Evolutionary conservation across 2,329 filamentous ascomycete species (phyloP), one percentile per base, ranked within the genome.

Genomic region (Acrodontium crateriforme): DNA sequence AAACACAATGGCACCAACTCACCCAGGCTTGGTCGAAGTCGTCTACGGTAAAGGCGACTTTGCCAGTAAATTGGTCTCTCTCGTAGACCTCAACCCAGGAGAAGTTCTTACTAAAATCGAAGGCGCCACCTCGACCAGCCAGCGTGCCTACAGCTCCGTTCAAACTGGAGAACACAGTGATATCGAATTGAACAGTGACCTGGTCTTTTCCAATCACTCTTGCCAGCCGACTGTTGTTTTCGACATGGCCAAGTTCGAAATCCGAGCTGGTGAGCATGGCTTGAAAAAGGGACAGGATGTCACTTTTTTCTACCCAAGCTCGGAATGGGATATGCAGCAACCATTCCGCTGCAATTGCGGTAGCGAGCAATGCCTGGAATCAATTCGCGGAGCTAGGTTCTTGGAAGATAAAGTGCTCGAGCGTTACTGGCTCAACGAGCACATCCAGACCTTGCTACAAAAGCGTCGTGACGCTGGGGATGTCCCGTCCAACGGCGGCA

Each of bases 161-260:
- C 63, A 68, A 39, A 56, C 56, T 1, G 52, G 52, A 4, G 46
- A 47, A 15, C 48, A 56, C 37, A 46, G 52, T 2, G 62, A 68
- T 45, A 62, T 69, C 39, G 63, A 68, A 41, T 53, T 68, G 12
- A 67, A 68, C 49, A 60, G 54, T 33, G 65, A 67, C 39, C 50
- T 68, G 8, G 56, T 67, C 25, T 68, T 55, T 46, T 56, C 59
- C 50, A 69, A 68, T 47, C 65, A 68, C 46, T 61, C 57, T 3
- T 69, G 64, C 46, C 44, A 44, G 3, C 65, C 65, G 2, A 57
- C 54, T 5, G 37, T 69, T 11, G 52, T 62, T 23, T 67, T 68
- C 41, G 64, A 69, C 39, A 66, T 67, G 20, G 20, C 9, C 9
- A 16, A 16, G 10, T 25, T 30, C 9, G 18, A 25, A 29, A 19